Evolutionary conservation across 495 filamentous ascomycete genomes (phyloP).

Genomic region (Tuber umbilicatum): DNA sequence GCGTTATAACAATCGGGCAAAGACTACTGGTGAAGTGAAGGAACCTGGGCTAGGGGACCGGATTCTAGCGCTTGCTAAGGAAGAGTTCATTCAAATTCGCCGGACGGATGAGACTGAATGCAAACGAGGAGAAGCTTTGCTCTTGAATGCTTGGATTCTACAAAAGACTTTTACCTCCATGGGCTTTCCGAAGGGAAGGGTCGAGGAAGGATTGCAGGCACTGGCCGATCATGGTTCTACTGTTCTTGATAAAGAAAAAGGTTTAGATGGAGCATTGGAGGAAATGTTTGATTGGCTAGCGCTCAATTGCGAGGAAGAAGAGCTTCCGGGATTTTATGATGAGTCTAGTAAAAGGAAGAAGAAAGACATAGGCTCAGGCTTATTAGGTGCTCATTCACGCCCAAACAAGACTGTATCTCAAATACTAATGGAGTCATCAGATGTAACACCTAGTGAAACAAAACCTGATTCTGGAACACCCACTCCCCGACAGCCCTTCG

Average conservation of each 20-base stretch:
- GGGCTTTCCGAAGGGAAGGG: slow-evolving; percentile 58
- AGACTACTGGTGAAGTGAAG: slow-evolving; percentile 14
- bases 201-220: slow-evolving; percentile 56
- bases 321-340: slow-evolving; percentile 65
- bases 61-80: slow-evolving; percentile 44
- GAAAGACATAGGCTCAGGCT: slow-evolving; percentile 34
- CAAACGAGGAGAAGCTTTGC: slow-evolving; percentile 58
- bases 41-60: slow-evolving; percentile 45
- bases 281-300: slow-evolving; percentile 84
- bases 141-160: slow-evolving; percentile 73
- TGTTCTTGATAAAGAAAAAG: slow-evolving; percentile 51
- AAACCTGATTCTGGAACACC: slow-evolving; percentile 6
- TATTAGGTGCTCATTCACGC: slow-evolving; percentile 25
- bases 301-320: slow-evolving; percentile 57
- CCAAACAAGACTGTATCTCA: not conserved
- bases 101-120: slow-evolving; percentile 41
- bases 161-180: slow-evolving; percentile 59
- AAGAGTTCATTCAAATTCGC: slow-evolving; percentile 42
- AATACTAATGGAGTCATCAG: not conserved
- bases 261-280: slow-evolving; percentile 73
- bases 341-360: slow-evolving; percentile 43
- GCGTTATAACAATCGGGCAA: slow-evolving; percentile 13
- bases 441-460: slow-evolving; percentile 16
- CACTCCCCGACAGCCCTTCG: slow-evolving; percentile 7
- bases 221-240: slow-evolving; percentile 55